Evolutionary conservation across 768 basidiomycete species (phyloP).

Genomic region (Galerina sulciceps): DNA sequence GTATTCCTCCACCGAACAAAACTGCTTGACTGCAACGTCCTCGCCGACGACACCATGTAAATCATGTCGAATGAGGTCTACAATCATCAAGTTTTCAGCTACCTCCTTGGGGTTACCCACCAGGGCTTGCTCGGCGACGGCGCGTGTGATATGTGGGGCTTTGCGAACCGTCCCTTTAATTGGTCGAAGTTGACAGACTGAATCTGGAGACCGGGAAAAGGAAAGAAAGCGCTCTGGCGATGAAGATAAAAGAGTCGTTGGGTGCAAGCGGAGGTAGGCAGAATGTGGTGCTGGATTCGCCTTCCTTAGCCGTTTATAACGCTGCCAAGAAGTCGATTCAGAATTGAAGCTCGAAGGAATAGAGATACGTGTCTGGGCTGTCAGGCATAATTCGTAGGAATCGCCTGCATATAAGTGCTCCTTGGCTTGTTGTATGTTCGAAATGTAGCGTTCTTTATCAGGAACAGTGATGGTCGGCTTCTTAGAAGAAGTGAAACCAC

Average conservation of each 20-base stretch:
- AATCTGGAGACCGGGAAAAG: constrained; percentile 65
- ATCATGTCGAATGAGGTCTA: constrained; percentile 94
- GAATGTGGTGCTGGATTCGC: constrained; percentile 91
- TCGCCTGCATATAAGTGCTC: constrained; percentile 81
- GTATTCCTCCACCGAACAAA: constrained; percentile 90
- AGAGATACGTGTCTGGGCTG: constrained; percentile 68
- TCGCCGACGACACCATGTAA: constrained; percentile 84
- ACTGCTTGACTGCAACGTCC: constrained; percentile 79
- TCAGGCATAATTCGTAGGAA: constrained; percentile 93
- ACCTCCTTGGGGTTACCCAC: constrained; percentile 83
- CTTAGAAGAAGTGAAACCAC: constrained; percentile 4
- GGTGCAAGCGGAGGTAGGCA: constrained; percentile 77
- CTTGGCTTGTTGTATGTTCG: constrained; percentile 71
- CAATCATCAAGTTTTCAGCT: constrained; percentile 98
- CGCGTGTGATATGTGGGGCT: constrained; percentile 62
- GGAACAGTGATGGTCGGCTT: constrained; percentile 51
- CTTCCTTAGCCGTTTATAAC: constrained; percentile 71
- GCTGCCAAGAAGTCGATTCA: constrained; percentile 65
- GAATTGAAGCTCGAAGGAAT: constrained; percentile 37
- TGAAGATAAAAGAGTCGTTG: constrained; percentile 79
- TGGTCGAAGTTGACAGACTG: constrained; percentile 83
- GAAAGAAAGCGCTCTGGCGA: constrained; percentile 93
- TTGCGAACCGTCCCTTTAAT: constrained; percentile 93
- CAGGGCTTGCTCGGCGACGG: constrained; percentile 65
- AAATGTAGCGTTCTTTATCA: constrained; percentile 62